phyloP scores from a whole-genome alignment of 2,329 filamentous ascomycete species.

The Biscogniauxia sp. region DNA sequence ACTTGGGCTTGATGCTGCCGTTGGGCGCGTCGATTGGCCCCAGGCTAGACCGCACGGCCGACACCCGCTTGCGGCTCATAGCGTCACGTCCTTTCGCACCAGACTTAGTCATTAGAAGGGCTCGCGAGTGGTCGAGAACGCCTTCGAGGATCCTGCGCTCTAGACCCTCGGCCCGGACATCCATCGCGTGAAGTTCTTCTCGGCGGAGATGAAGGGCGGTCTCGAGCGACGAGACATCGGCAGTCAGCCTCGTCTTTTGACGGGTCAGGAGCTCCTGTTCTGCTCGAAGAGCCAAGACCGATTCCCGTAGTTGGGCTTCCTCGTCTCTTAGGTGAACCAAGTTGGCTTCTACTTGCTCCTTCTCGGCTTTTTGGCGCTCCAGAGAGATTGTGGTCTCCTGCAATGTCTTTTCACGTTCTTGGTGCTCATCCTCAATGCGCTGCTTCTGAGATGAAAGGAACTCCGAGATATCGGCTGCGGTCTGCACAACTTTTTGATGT shows the following conservation, averaged over 20 bases:
- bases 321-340: constrained; percentile 51
- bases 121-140: constrained; percentile 92
- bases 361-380: constrained; percentile 62
- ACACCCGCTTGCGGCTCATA: constrained; percentile 58
- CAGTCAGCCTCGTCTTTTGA: constrained; percentile 76
- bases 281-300: constrained; percentile 56
- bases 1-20: constrained; percentile 29
- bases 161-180: constrained; percentile 79
- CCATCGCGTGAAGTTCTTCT: constrained; percentile 90
- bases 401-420: constrained; percentile 73
- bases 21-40: constrained; percentile 32
- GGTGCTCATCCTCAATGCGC: constrained; percentile 72
- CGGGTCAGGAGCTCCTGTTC: constrained; percentile 74
- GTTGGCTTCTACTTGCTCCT: constrained; percentile 58
- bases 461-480: constrained; percentile 77
- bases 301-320: constrained; percentile 51
- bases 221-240: constrained; percentile 86
- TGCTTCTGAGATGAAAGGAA: constrained; percentile 77
- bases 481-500: constrained; percentile 80
- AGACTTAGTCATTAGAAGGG: constrained; percentile 75
- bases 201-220: constrained; percentile 85
- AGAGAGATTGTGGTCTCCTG: constrained; percentile 79
- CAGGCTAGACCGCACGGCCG: constrained; percentile 38
- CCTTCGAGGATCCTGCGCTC: constrained; percentile 93
- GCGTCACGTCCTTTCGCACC: constrained; percentile 47